Conservation (phyloP, 192 early-diverging fungal species). For the Backusella tarrabulga region DNA sequence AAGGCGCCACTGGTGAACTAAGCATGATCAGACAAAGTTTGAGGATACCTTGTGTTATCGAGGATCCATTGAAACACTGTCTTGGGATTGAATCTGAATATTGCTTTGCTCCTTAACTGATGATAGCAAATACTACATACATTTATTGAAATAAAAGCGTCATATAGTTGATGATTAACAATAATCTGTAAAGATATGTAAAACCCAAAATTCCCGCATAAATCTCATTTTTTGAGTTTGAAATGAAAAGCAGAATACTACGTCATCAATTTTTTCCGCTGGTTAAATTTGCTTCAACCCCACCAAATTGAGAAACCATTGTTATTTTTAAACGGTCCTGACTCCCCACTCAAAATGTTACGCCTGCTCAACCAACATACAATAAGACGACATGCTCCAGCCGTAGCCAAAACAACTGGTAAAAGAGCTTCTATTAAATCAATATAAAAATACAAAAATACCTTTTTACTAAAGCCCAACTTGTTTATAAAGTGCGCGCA, state of each 20-base stretch:
- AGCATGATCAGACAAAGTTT: too few relatives aligned
- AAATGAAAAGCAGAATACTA: not conserved
- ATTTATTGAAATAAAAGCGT: too few relatives aligned
- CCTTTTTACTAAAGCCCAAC: not conserved
- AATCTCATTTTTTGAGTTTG: not conserved
- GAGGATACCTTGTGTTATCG: too few relatives aligned
- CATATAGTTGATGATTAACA: too few relatives aligned
- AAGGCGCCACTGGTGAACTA: too few relatives aligned
- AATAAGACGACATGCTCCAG: conserved; percentile 19
- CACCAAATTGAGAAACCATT: not conserved
- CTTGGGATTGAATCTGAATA: too few relatives aligned
- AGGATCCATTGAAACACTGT: too few relatives aligned
- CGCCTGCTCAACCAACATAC: conserved; percentile 27
- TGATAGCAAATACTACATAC: too few relatives aligned
- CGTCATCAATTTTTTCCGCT: conserved; percentile 1
- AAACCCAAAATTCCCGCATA: not conserved
- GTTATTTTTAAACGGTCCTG: conserved; percentile 13
- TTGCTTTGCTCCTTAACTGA: too few relatives aligned
- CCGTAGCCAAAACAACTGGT: conserved; percentile 21
- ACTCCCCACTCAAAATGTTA: conserved; percentile 28
- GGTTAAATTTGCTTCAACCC: not conserved
- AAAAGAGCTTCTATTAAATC: not conserved
- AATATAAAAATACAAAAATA: not conserved
- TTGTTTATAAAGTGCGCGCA: conserved; percentile 19
- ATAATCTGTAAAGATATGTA: too few relatives aligned